Evolutionary conservation across 441 rosid genomes (phyloP).

Genomic region (Pelargonium hybrid): DNA sequence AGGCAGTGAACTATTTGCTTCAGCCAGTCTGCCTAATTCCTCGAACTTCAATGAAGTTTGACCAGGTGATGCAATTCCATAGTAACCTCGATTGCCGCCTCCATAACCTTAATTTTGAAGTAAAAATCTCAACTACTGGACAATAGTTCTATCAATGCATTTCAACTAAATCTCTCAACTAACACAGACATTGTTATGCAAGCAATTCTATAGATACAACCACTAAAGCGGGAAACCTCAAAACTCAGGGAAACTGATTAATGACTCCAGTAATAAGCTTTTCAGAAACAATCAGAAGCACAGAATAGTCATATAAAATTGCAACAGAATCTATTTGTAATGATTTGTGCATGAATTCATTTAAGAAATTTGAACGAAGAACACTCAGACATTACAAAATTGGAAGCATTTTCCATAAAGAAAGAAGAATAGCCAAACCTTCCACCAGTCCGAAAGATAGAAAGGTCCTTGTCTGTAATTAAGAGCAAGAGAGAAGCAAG

Average conservation of each 20-base stretch:
- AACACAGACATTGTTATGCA: not conserved
- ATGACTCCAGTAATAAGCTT: not conserved
- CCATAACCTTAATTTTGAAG: conserved; percentile 23
- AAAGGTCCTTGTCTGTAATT: conserved; percentile 31
- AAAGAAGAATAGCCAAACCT: conserved; percentile 21
- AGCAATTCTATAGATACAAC: not conserved
- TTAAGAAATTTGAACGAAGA: not conserved
- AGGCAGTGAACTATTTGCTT: conserved; percentile 19
- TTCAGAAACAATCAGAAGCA: not conserved
- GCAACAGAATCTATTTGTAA: not conserved
- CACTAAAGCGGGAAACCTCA: too few relatives aligned
- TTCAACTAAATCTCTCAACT: not conserved
- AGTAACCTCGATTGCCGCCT: conserved; percentile 28
- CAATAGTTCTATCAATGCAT: not conserved
- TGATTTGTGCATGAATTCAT: not conserved
- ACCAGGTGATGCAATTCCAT: conserved; percentile 22
- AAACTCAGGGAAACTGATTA: too few relatives aligned
- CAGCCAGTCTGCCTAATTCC: conserved; percentile 25
- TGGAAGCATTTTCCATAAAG: too few relatives aligned
- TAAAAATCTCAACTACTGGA: not conserved
- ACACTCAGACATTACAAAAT: not conserved
- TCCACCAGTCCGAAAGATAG: conserved; percentile 22
- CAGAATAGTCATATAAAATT: not conserved
- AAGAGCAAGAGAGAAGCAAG: not conserved
- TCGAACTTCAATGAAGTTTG: conserved; percentile 28